A percentile compares a stretch with the other conserved stretches of the same genome.
phyloP scores from a whole-genome alignment of 176 grass and related monocot species.

The Avena insularis region DNA sequence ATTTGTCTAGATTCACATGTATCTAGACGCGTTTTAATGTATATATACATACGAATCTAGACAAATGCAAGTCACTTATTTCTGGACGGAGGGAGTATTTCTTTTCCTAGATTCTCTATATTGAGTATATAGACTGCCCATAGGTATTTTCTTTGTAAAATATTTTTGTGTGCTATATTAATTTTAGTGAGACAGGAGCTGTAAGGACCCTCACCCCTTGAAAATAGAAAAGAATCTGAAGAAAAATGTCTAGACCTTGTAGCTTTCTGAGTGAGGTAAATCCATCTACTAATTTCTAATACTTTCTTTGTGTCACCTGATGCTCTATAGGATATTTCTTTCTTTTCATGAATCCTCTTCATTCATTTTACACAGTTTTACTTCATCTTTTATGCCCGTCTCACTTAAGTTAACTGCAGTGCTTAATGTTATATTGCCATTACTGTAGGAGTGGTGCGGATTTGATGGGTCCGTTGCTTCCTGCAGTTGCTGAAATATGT shows the following conservation, averaged over 20 bases:
- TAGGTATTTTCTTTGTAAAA: slow-evolving; percentile 21
- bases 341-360: slow-evolving; percentile 22
- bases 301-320: slow-evolving; percentile 8
- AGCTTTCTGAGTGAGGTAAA: slow-evolving; percentile 20
- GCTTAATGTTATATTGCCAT: slow-evolving; percentile 40
- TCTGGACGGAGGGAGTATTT: no score
- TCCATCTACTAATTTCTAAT: slow-evolving; percentile 10
- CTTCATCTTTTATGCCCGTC: slow-evolving; percentile 8
- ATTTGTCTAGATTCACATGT: no score
- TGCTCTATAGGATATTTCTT: slow-evolving; percentile 32
- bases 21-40: no score
- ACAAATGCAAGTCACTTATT: no score
- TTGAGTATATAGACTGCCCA: background rate
- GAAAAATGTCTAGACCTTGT: slow-evolving; percentile 14
- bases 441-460: slow-evolving; percentile 95
- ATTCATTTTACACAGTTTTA: slow-evolving; percentile 38
- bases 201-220: slow-evolving; percentile 3
- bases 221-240: slow-evolving; percentile 2
- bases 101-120: background rate
- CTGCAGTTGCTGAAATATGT: slow-evolving; percentile 98
- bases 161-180: slow-evolving; percentile 6
- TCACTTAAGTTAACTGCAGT: slow-evolving; percentile 25
- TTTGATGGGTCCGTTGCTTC: slow-evolving; percentile 91
- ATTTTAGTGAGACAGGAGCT: slow-evolving; percentile 24
- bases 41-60: no score